A percentile compares a stretch with the other conserved stretches of the same genome.
Evolutionary conservation across 441 rosid species (phyloP).

Genomic region (Populus hybrid): DNA sequence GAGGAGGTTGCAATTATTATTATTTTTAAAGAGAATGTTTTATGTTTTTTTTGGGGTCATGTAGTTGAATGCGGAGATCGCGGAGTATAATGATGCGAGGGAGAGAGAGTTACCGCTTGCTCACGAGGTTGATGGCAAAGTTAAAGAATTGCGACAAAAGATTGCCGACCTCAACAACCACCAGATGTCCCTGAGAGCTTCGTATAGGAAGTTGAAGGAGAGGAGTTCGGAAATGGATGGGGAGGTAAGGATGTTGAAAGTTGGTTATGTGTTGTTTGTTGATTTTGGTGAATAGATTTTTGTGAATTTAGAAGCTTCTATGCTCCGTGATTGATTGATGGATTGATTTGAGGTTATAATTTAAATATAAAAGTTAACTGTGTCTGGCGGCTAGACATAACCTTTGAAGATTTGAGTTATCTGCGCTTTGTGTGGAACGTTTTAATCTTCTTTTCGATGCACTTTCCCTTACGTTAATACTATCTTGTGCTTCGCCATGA

Average conservation of each 20-base stretch:
- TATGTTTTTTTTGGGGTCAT: conserved; percentile 9
- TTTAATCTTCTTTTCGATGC: background rate
- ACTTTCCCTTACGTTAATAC: background rate
- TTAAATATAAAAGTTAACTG: too few relatives aligned
- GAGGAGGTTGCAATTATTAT: background rate
- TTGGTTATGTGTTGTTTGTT: background rate
- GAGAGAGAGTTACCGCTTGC: conserved; percentile 69
- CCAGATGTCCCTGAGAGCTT: conserved; percentile 60
- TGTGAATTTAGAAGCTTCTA: background rate
- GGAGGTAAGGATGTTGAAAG: conserved; percentile 38
- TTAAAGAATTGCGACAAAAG: conserved; percentile 57
- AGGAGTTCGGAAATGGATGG: conserved; percentile 56
- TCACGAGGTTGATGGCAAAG: conserved; percentile 56
- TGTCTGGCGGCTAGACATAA: too few relatives aligned
- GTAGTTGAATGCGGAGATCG: conserved; percentile 79
- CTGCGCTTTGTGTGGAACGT: background rate
- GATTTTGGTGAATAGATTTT: background rate
- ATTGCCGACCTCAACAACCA: conserved; percentile 65
- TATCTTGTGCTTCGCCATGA: background rate
- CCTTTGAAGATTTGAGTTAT: too few relatives aligned
- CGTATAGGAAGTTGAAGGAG: conserved; percentile 57
- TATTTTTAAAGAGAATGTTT: conserved; percentile 4
- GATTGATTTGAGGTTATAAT: too few relatives aligned
- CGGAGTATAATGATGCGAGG: conserved; percentile 52
- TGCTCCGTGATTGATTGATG: too few relatives aligned